These are phyloP conservation scores for Cystofilobasidium bisporidii DNA, from an alignment of 768 basidiomycete genomes.

Conservation along the genomic window DNA sequence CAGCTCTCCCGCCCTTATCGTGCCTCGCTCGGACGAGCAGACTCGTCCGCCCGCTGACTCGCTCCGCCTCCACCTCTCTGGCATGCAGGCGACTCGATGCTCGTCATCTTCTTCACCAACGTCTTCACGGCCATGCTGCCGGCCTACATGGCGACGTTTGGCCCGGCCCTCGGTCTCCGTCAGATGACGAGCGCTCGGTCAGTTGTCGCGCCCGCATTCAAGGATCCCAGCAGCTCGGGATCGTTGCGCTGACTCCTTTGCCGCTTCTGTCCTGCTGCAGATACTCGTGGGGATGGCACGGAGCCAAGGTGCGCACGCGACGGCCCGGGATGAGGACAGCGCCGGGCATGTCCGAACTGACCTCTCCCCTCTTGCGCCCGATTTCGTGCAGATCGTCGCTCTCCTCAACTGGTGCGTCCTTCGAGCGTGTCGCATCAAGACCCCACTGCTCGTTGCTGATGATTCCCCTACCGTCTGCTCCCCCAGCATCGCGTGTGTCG, in stretches of 20 bases:
- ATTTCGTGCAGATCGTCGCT: conserved; percentile 18
- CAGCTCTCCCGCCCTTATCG: background rate
- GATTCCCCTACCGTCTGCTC: background rate
- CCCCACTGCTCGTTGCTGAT: too few relatives aligned
- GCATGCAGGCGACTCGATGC: conserved; percentile 3
- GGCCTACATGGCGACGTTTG: conserved; percentile 33
- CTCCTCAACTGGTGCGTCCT: conserved; percentile 13
- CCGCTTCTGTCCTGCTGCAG: background rate
- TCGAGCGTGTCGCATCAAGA: too few relatives aligned
- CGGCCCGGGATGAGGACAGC: too few relatives aligned
- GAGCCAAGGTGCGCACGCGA: conserved; percentile 17
- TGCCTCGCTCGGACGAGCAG: background rate
- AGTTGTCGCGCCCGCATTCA: conserved; percentile 35
- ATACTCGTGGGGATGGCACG: conserved; percentile 28
- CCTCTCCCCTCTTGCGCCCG: too few relatives aligned
- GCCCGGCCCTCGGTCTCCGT: conserved; percentile 43
- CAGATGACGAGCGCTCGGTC: conserved; percentile 45
- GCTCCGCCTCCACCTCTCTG: background rate
- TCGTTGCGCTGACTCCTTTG: conserved; percentile 22
- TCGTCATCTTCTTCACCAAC: conserved; percentile 22
- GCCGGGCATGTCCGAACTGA: too few relatives aligned
- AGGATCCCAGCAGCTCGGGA: conserved; percentile 21
- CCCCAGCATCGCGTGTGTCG: conserved; percentile 44
- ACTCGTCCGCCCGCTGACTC: background rate
- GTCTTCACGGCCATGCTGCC: conserved; percentile 17